These are phyloP conservation scores for Vitis vinifera DNA, from an alignment of 164 flowering plant genomes.

Conservation along the genomic window ASM3070453v1 NC_081815.1:952001-952500, in stretches of 20 bases:
- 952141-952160: no score
- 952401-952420: background rate
- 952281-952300: background rate
- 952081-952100: no score
- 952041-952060: background rate
- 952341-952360: background rate
- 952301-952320: background rate
- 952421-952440: background rate
- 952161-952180: no score
- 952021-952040: slow-evolving; percentile 55
- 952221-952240: background rate
- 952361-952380: background rate
- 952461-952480: background rate
- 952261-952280: background rate
- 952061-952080: background rate
- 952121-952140: background rate
- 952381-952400: background rate
- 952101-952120: background rate
- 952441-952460: background rate
- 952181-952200: background rate
- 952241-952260: background rate
- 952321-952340: background rate
- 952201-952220: background rate
- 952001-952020: slow-evolving; percentile 99
- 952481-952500: background rate